phyloP scores from a whole-genome alignment of 176 grass and related monocot species.

The Areca catechu region DNA sequence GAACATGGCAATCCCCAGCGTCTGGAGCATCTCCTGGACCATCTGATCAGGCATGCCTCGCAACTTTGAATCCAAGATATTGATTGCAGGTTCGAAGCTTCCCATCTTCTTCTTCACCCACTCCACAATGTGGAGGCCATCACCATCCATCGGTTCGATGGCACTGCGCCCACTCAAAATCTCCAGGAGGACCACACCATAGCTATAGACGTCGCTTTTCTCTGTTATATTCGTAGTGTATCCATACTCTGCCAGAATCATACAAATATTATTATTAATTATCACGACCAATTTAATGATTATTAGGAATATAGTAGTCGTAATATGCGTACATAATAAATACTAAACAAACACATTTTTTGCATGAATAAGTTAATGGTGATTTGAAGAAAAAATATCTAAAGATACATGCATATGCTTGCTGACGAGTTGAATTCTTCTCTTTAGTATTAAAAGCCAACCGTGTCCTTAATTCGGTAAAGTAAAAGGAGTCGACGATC shows the following conservation, averaged over 20 bases:
- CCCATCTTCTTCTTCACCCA: constrained; percentile 97
- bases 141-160: constrained; percentile 40
- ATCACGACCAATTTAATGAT: too few relatives aligned
- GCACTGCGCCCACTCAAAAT: constrained; percentile 75
- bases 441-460: not conserved
- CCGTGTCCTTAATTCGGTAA: constrained; percentile 4
- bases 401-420: too few relatives aligned
- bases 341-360: too few relatives aligned
- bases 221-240: constrained; percentile 89
- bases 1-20: constrained; percentile 78
- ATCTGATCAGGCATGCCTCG: constrained; percentile 78
- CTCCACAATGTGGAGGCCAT: constrained; percentile 86
- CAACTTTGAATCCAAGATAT: constrained; percentile 73
- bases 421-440: too few relatives aligned
- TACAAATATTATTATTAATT: too few relatives aligned
- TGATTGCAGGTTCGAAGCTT: constrained; percentile 66
- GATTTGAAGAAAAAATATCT: too few relatives aligned
- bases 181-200: constrained; percentile 84
- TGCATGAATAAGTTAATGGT: too few relatives aligned
- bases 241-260: constrained; percentile 54
- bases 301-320: too few relatives aligned
- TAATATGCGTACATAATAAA: too few relatives aligned
- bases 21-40: constrained; percentile 92
- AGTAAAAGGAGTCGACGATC: constrained; percentile 16
- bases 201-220: constrained; percentile 96